A percentile compares a stretch with the other conserved stretches of the same genome.
phyloP scores from a whole-genome alignment of 1,284 basidiomycete species.

The Cystobasidiaceae sp. region DNA sequence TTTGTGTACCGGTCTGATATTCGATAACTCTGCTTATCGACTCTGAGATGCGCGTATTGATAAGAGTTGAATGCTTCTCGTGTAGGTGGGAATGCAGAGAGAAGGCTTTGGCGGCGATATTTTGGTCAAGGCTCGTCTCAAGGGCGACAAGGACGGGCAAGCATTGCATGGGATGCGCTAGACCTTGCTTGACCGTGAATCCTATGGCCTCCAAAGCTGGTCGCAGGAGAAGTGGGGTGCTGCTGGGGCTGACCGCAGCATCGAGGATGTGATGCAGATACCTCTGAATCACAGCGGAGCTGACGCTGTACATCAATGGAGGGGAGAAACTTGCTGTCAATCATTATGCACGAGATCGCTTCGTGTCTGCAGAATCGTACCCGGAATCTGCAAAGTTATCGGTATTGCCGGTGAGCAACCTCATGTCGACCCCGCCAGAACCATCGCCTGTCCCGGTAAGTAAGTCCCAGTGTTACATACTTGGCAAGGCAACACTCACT shows the following conservation, averaged over 20 bases:
- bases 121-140: constrained; percentile 67
- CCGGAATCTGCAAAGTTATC: constrained; percentile 91
- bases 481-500: neutral
- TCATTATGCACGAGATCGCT: no score
- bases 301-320: constrained; percentile 57
- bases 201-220: constrained; percentile 84
- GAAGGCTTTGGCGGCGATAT: constrained; percentile 67
- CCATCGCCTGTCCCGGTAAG: neutral
- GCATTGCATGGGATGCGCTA: constrained; percentile 90
- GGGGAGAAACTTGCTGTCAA: no score
- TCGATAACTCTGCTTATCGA: constrained; percentile 74
- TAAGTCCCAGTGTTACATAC: neutral
- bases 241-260: constrained; percentile 61
- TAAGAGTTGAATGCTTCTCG: constrained; percentile 78
- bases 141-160: constrained; percentile 88
- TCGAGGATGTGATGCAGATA: constrained; percentile 77
- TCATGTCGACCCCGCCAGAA: constrained; percentile 63
- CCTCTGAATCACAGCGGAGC: no score
- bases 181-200: constrained; percentile 88
- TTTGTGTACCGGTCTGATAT: constrained; percentile 58
- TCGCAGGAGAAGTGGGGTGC: constrained; percentile 64
- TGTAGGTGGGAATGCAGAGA: constrained; percentile 76
- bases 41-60: constrained; percentile 76
- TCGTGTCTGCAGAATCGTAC: no score
- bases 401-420: constrained; percentile 87